Conservation (phyloP, 164 flowering plant species). For the Nymphaea thermarum region DNA sequence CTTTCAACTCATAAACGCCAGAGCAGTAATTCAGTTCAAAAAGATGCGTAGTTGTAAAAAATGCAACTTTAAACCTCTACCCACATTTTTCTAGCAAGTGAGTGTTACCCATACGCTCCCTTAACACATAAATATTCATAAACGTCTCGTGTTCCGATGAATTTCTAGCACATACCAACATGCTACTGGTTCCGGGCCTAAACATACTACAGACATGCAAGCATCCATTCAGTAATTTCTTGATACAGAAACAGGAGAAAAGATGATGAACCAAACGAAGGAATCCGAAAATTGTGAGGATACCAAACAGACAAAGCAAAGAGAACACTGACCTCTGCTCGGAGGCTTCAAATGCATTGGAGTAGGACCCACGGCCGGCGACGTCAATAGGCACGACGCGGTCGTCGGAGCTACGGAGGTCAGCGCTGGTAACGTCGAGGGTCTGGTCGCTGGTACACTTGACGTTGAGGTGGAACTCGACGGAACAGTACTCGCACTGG, state of each 20-base stretch:
- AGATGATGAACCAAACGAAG: background rate
- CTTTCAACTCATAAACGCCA: no score
- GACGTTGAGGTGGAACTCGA: constrained; percentile 73
- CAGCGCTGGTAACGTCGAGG: constrained; percentile 80
- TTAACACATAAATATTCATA: no score
- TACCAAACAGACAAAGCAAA: background rate
- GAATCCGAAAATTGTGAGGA: no score
- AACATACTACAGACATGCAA: background rate
- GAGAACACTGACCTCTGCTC: constrained; percentile 32
- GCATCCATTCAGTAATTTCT: background rate
- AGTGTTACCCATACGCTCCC: no score
- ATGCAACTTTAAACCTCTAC: no score
- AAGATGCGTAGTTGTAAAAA: no score
- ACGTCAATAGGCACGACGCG: constrained; percentile 73
- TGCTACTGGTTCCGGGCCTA: no score
- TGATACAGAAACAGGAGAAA: background rate
- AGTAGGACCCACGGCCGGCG: constrained; percentile 18
- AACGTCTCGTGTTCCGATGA: no score
- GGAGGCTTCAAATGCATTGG: constrained; percentile 25
- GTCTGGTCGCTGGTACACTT: constrained; percentile 60
- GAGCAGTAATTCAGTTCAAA: no score
- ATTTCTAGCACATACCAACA: no score
- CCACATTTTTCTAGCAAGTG: no score
- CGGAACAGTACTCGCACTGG: constrained; percentile 92
- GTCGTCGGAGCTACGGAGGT: constrained; percentile 54